Conservation (phyloP, 768 basidiomycete genomes). For the Terana coerulea region DNA sequence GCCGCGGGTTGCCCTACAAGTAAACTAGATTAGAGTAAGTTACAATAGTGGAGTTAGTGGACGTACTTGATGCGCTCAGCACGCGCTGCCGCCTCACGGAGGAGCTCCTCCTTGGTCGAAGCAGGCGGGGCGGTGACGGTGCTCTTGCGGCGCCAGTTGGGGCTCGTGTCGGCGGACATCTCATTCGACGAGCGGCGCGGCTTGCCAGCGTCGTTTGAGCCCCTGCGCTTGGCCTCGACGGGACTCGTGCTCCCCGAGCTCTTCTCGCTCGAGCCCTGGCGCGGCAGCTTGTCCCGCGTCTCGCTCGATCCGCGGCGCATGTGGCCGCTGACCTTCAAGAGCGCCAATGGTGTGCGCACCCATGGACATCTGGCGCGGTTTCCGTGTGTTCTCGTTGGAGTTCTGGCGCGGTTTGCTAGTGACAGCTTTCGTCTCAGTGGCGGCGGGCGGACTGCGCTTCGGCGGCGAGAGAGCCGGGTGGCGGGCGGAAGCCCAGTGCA, state of each 20-base stretch:
- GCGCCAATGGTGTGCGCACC: neutral
- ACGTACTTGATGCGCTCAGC: slow-evolving; percentile 25
- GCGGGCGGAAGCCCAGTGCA: slow-evolving; percentile 29
- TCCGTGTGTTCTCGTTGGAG: slow-evolving; percentile 3
- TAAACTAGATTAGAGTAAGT: too few relatives aligned
- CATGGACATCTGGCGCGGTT: neutral
- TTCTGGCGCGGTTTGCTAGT: neutral
- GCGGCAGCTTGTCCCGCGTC: neutral
- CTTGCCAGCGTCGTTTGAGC: slow-evolving; percentile 5
- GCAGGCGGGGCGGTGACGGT: neutral
- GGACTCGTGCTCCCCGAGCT: too few relatives aligned
- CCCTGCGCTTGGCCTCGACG: neutral
- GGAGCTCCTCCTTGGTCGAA: slow-evolving; percentile 15
- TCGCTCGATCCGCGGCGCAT: neutral
- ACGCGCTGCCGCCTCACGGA: slow-evolving; percentile 20
- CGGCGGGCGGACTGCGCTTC: slow-evolving; percentile 27
- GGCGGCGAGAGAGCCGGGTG: slow-evolving; percentile 27
- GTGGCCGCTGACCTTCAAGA: too few relatives aligned
- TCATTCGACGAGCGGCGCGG: slow-evolving; percentile 4
- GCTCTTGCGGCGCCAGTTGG: neutral
- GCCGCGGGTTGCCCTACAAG: slow-evolving; percentile 21
- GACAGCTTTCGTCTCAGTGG: slow-evolving; percentile 21
- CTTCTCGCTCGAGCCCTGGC: neutral
- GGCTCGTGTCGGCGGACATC: neutral
- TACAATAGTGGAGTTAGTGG: too few relatives aligned